Evolutionary conservation across 2,329 filamentous ascomycete genomes (phyloP).

Genomic region (Metarhizium anisopliae): DNA sequence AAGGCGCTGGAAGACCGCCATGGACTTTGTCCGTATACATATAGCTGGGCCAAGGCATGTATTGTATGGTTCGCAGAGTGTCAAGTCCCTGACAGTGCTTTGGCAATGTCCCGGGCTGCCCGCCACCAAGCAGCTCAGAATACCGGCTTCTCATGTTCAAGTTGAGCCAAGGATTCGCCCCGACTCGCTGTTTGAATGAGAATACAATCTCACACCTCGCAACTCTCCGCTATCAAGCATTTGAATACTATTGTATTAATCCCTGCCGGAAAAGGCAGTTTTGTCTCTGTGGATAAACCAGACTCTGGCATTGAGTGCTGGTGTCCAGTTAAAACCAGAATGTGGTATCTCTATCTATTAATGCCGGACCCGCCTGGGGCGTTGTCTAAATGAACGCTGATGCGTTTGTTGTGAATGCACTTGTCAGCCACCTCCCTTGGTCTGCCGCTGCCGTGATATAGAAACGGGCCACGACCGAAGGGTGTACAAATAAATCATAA

Average conservation of each 20-base stretch:
- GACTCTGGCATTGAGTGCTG: constrained; percentile 1
- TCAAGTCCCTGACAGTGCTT: neutral
- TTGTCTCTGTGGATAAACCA: neutral
- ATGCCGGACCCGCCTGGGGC: constrained; percentile 14
- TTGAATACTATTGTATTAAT: constrained; percentile 2
- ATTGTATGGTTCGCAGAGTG: too few relatives aligned
- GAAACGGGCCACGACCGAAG: neutral
- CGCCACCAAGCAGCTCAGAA: neutral
- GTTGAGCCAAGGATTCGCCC: neutral
- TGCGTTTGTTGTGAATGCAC: neutral
- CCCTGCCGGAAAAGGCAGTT: neutral
- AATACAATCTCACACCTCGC: neutral
- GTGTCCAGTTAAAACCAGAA: neutral
- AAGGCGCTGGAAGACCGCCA: neutral
- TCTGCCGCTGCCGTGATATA: neutral
- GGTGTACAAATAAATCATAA: neutral
- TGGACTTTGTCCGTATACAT: neutral
- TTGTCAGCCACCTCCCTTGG: neutral
- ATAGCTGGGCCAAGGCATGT: too few relatives aligned
- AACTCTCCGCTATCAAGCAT: neutral
- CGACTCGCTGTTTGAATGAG: too few relatives aligned
- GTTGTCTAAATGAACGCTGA: constrained; percentile 8
- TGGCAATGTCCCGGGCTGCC: neutral
- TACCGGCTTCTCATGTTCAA: neutral
- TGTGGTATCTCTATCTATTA: constrained; percentile 13